Evolutionary conservation across 2,329 filamentous ascomycete genomes (phyloP), one percentile per base, ranked within the genome.

Genomic region (Tolypocladium album): DNA sequence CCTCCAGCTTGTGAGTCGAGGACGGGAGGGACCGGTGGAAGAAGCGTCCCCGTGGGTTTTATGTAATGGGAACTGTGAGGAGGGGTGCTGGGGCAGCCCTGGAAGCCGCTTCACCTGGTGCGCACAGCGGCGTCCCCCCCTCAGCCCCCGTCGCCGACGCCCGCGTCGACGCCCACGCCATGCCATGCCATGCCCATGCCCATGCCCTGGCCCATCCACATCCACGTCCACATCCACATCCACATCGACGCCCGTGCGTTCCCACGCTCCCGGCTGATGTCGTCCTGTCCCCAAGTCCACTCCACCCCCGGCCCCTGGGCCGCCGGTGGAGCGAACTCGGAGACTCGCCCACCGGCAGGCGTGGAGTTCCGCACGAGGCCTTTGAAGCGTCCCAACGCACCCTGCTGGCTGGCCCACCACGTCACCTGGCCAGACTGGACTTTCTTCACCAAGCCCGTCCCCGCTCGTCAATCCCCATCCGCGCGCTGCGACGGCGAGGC

Each of bases 51-150:
- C 27, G 66, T 67, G 69, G 70, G 65, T 73, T 74, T 74, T 74
- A 74, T 73, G 72, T 74, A 74, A 73, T 72, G 69, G 70, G 67
- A 72, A 71, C 70, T 71, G 67, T 60, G 60, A 67, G 66, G 68
- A 67, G 64, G 64, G 64, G 66, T 64, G 59, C 57, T 55, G 59
- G 58, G 47, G 45, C 43, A 27, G 45, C 45, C 45, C 45, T 50
- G 24, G 47, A 34, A 15, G 24, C 47, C 24, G 31, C 7, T 50
- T 50, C 45, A 27, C 45, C 45, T 27, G 24, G 13, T 56, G 34
- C n/a, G 22, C n/a, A 24, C 8, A 24, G 22, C 39, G 27, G 34
- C 31, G 59, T 63, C 62, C 61, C 56, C 56, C 59, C 58, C 58
- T 59, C 58, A 31, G 40, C 43, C 15, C 27, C 55, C 55, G 38